Evolutionary conservation across 2,329 filamentous ascomycete genomes (phyloP), one percentile per base, ranked within the genome.

Genomic region (Dactylellina haptotyla): DNA sequence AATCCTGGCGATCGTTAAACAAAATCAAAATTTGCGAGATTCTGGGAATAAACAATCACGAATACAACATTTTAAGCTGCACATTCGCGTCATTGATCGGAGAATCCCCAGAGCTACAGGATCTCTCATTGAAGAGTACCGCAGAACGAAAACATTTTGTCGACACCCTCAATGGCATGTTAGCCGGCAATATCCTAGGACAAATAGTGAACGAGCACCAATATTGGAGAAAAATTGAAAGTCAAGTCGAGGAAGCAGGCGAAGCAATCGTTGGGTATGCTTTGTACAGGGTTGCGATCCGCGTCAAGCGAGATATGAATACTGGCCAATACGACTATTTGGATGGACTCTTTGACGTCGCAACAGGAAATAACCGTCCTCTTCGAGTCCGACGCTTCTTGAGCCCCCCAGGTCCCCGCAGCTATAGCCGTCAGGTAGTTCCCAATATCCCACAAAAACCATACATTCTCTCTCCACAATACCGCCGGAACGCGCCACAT

Each of bases 241-340:
- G 14, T 3, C 9, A 14, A 8, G 20, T n/a, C 20, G 6, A 43
- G 9, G 26, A 30, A 12, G 16, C 20, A 1, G n/a, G 39, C 6
- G 18, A 30, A 20, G 54, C 6, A n/a, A 16, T 30, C 4, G n/a
- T 41, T 9, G 54, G 54, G 20, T 58, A 58, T 20, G 10, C 32
- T 16, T 26, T 61, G 10, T 61, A 61, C 28, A 9, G 46, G 2
- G 20, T 51, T 16, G 57, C 57, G 4, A 48, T 51, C 4, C 28
- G 51, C 25, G 41, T 48, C 3, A 61, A 61, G 18, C n/a, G 20
- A 51, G 16, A 34, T 8, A 18, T 34, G 6, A 9, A 2, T 12
- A n/a, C 25, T 2, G 48, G 48, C 2, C n/a, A n/a, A 32, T 51
- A 51, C 16, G 16, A 51, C 6, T 51, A 32, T 32, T 16, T 51